Evolutionary conservation across 78 protist genomes (phyloP), one percentile per base, ranked within the genome.

Genomic region (Dictyostelium capitatum): DNA sequence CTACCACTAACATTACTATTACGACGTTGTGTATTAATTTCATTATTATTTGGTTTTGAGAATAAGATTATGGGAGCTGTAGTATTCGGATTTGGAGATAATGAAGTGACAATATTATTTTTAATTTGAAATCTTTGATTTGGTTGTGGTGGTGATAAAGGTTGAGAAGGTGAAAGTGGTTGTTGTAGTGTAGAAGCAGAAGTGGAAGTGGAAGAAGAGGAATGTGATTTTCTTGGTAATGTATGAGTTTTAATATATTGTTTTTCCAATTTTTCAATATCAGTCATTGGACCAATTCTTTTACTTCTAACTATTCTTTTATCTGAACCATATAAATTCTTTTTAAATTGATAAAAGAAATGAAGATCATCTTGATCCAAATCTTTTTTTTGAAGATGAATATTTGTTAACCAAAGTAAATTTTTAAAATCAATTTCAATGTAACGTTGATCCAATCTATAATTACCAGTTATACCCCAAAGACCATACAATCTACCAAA

Each of bases 311-410:
- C 28, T 11, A 62, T 62, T 62, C 70, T 62, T 62, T 62, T 62
- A 62, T 62, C 70, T n/a, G 70, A 62, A 25, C 28, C 70, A 23
- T 25, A 62, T 62, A 62, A 23, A 23, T n/a, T 62, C 70, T 62
- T 62, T 62, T 62, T 62, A 17, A 62, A 62, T 25, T 62, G 32
- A 25, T 62, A 62, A 17, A 25, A 62, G 28, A 62, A 62, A 6
- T 30, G n/a, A 25, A 62, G 28, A 62, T 62, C 70, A 25, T 62
- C 37, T 11, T 25, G 10, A 62, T 62, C 70, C 17, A 62, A 62
- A 25, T 62, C 70, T 62, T 62, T 62, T 37, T 62, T 62, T 62
- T 62, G 70, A 23, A 62, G n/a, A 25, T 62, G 70, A 62, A 62
- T 37, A 62, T 62, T 62, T 62, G 70, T 62, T 11, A 62, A 25